Evolutionary conservation across 371 early-diverging fungal species (phyloP).

Genomic region (Paraphysoderma sedebokerense): DNA sequence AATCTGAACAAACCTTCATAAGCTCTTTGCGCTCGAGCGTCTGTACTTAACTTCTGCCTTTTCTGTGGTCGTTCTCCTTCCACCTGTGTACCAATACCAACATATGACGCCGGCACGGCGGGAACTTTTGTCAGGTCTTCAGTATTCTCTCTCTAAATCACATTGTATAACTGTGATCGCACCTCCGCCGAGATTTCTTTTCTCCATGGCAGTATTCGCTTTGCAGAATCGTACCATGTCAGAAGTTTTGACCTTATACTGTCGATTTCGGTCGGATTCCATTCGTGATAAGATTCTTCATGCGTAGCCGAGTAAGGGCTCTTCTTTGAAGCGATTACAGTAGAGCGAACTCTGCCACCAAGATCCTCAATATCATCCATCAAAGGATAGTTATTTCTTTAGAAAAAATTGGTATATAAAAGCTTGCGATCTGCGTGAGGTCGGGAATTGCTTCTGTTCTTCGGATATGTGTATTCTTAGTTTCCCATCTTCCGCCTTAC

Average conservation of each 20-base stretch:
- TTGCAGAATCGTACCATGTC: conserved; percentile 41
- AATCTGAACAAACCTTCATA: conserved; percentile 32
- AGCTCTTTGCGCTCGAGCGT: conserved; percentile 32
- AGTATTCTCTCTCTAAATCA: conserved; percentile 8
- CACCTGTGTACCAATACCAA: background rate
- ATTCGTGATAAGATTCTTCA: no score
- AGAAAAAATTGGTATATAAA: no score
- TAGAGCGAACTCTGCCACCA: no score
- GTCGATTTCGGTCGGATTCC: no score
- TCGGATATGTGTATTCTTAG: no score
- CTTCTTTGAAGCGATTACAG: no score
- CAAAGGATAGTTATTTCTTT: no score
- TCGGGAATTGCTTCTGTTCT: no score
- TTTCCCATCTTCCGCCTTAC: no score
- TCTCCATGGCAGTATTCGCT: conserved; percentile 57
- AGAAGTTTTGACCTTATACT: conserved; percentile 28
- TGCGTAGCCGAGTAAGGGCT: no score
- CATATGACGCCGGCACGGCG: background rate
- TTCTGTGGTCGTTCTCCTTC: background rate
- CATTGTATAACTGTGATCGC: conserved; percentile 4
- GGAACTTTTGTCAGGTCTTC: background rate
- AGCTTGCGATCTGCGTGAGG: no score
- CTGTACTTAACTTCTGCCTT: background rate
- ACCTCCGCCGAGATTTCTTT: conserved; percentile 11
- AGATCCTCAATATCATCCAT: no score